phyloP scores from a whole-genome alignment of 768 basidiomycete genomes.

The Tulasnella sp. region DNA sequence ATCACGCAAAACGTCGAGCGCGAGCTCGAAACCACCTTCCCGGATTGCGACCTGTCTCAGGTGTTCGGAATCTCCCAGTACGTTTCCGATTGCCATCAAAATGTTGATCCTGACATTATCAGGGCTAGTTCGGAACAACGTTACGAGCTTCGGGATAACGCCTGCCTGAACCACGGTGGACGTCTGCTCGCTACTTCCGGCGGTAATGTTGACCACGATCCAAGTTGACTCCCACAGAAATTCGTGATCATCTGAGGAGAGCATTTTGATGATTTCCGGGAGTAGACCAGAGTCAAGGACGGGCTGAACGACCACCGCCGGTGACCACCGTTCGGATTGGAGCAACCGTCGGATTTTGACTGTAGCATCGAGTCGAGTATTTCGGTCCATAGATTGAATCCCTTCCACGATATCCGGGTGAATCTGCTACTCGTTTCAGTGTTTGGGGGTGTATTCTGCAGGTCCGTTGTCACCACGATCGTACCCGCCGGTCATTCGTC shows the following conservation, averaged over 20 bases:
- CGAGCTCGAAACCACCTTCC: neutral
- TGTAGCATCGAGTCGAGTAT: neutral
- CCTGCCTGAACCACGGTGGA: neutral
- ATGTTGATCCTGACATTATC: neutral
- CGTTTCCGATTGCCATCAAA: neutral
- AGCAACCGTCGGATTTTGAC: neutral
- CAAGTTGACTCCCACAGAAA: neutral
- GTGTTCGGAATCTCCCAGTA: neutral
- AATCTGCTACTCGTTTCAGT: neutral
- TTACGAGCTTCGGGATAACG: neutral
- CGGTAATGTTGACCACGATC: neutral
- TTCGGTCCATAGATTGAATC: neutral
- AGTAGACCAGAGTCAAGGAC: neutral
- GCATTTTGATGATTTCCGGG: neutral
- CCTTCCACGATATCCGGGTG: neutral
- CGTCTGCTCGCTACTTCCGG: neutral
- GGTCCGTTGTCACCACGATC: neutral
- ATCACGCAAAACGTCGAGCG: neutral
- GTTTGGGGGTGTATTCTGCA: neutral
- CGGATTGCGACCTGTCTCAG: neutral
- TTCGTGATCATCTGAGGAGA: neutral
- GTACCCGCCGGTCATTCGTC: neutral
- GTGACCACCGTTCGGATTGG: neutral
- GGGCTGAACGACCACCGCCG: neutral
- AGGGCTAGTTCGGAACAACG: neutral